Conservation (phyloP, 2,329 filamentous ascomycete genomes). For the Botrytis tulipae region DNA sequence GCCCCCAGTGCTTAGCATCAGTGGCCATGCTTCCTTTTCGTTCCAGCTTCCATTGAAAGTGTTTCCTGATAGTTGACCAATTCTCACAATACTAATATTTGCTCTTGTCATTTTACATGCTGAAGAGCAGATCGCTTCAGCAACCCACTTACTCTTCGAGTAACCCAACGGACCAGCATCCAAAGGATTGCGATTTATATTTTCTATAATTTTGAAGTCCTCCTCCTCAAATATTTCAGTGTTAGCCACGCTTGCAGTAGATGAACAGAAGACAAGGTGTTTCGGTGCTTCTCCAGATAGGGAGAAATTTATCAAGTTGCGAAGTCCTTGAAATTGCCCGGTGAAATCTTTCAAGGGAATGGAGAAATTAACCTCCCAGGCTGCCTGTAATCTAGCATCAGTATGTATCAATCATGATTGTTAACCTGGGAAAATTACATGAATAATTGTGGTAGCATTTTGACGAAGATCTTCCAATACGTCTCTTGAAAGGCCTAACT, state of each 20-base stretch:
- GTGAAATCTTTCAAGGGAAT: constrained; percentile 55
- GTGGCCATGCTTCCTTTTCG: constrained; percentile 48
- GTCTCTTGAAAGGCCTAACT: constrained; percentile 50
- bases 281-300: constrained; percentile 30
- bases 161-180: constrained; percentile 52
- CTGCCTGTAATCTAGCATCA: constrained; percentile 35
- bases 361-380: constrained; percentile 66
- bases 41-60: constrained; percentile 48
- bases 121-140: constrained; percentile 51
- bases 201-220: neutral
- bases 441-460: constrained; percentile 49
- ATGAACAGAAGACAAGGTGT: constrained; percentile 52
- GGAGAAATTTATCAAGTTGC: constrained; percentile 49
- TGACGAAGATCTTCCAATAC: constrained; percentile 21
- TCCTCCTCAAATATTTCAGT: constrained; percentile 33
- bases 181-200: neutral
- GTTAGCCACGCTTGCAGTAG: constrained; percentile 44
- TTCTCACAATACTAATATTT: constrained; percentile 23
- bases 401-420: neutral
- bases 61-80: constrained; percentile 48
- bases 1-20: constrained; percentile 45
- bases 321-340: constrained; percentile 50
- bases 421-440: constrained; percentile 41
- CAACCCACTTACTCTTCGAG: constrained; percentile 57
- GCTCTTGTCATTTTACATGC: constrained; percentile 34